A percentile compares a stretch with the other conserved stretches of the same genome.
Evolutionary conservation across 2,329 filamentous ascomycete species (phyloP).

Genomic region (Stachybotrys elegans): DNA sequence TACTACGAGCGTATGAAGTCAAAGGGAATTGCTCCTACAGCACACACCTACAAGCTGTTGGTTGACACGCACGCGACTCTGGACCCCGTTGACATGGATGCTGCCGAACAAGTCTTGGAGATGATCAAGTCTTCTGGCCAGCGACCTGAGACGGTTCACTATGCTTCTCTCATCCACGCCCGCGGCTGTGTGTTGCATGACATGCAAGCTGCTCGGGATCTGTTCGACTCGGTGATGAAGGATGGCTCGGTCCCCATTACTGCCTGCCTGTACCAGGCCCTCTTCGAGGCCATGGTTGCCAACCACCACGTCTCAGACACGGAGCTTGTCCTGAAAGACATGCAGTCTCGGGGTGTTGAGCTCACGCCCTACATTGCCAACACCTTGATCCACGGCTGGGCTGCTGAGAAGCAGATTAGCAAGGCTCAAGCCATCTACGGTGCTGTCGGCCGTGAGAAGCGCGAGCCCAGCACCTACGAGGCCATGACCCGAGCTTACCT

Average conservation of each 20-base stretch:
- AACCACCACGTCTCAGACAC: constrained; percentile 81
- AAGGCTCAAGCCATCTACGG: constrained; percentile 78
- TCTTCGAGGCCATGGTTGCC: constrained; percentile 96
- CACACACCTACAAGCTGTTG: constrained; percentile 95
- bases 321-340: constrained; percentile 67
- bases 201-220: constrained; percentile 71
- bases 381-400: constrained; percentile 96
- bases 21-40: constrained; percentile 82
- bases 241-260: constrained; percentile 65
- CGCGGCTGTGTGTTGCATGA: constrained; percentile 93
- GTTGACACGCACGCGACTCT: constrained; percentile 94
- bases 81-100: constrained; percentile 82
- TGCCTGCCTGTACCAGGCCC: constrained; percentile 87
- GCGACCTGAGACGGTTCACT: constrained; percentile 86
- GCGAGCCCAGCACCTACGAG: constrained; percentile 97
- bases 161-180: constrained; percentile 91
- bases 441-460: constrained; percentile 68
- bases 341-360: constrained; percentile 69
- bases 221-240: constrained; percentile 77
- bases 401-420: constrained; percentile 71
- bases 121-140: constrained; percentile 71
- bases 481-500: constrained; percentile 95
- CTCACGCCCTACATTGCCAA: constrained; percentile 98
- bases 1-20: constrained; percentile 95
- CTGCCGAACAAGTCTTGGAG: constrained; percentile 78